Evolutionary conservation across 768 basidiomycete genomes (phyloP), one percentile per base, ranked within the genome.

Genomic region (Pisolithus microcarpus): DNA sequence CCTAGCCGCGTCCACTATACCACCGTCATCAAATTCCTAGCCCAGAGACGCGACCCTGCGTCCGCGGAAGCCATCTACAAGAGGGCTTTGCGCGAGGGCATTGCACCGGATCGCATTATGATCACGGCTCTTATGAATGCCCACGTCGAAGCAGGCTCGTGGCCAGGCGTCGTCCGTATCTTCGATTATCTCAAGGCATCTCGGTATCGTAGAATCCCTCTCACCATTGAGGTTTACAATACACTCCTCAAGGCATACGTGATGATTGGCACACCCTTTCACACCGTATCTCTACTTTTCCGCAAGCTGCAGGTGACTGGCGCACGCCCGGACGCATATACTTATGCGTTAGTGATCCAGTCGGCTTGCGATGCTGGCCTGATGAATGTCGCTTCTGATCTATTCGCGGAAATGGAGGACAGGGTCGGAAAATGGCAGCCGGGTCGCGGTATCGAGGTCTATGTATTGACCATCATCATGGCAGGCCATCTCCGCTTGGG

Each of bases 161-260:
- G 91, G 90, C 65, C 70, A 42, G 82, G 82, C 23, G 90, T 85
- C 18, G 74, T 91, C 51, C 75, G 78, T 21, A 70, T 81, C 11
- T 95, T 86, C 60, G 79, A 85, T 56, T 81, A 78, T 56, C 69
- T 90, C 42, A 65, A 67, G 36, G 58, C 69, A 34, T 62, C 71
- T 26, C 60, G 62, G 10, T 45, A 57, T 49, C 66, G 70, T 49
- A 62, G 70, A 38, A 64, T 72, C 39, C 64, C 70, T 46, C 69
- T 82, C 37, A 71, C 77, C 38, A 75, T 85, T 61, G 76, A 81
- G 45, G 75, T 85, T 47, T 84, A 82, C 66, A 91, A 91, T 65
- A 81, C 81, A 23, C 74, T 96, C 23, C 70, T 95, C 57, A 90
- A 89, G 66, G 90, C 91, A 2, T 87, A 90, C 60, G 79, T 95